phyloP scores from a whole-genome alignment of 202 grass and related monocot genomes.

The Bolboschoenoplectus hybrid region DNA sequence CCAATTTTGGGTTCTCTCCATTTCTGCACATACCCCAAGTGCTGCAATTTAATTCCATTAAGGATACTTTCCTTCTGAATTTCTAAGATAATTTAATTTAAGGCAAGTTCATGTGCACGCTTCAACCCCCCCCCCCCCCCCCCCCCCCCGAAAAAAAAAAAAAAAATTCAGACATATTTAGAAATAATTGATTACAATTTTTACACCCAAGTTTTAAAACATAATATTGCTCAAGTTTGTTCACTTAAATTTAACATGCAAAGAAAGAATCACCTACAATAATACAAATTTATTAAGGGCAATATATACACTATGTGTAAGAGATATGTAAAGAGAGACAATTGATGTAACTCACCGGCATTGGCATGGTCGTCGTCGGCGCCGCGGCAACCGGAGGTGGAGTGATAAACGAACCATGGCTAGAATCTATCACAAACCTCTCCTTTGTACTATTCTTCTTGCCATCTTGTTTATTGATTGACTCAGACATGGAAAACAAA shows the following conservation, averaged over 20 bases:
- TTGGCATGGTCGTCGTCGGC: not conserved
- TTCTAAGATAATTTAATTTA: not conserved
- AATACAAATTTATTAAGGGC: not conserved
- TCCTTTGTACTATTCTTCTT: constrained; percentile 40
- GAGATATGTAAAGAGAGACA: not conserved
- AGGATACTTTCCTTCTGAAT: not conserved
- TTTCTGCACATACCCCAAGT: not conserved
- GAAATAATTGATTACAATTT: not conserved
- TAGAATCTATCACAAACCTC: constrained; percentile 8
- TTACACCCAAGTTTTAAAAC: not conserved
- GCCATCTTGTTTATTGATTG: constrained; percentile 21
- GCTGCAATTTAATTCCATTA: constrained; percentile 28
- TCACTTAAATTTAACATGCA: constrained; percentile 18
- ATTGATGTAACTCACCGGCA: constrained; percentile 20
- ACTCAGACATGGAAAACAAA: constrained; percentile 42
- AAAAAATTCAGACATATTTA: not conserved
- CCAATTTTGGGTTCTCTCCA: constrained; percentile 14
- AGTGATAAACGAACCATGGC: constrained; percentile 32
- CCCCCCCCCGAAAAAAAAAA: too few relatives aligned
- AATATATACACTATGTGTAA: not conserved
- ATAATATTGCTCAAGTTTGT: not conserved
- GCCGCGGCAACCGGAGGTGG: not conserved
- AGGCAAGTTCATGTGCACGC: not conserved
- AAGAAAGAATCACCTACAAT: not conserved
- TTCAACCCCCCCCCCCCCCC: too few relatives aligned